Evolutionary conservation across 495 filamentous ascomycete species (phyloP).

Genomic region (Aspergillus cristatus): DNA sequence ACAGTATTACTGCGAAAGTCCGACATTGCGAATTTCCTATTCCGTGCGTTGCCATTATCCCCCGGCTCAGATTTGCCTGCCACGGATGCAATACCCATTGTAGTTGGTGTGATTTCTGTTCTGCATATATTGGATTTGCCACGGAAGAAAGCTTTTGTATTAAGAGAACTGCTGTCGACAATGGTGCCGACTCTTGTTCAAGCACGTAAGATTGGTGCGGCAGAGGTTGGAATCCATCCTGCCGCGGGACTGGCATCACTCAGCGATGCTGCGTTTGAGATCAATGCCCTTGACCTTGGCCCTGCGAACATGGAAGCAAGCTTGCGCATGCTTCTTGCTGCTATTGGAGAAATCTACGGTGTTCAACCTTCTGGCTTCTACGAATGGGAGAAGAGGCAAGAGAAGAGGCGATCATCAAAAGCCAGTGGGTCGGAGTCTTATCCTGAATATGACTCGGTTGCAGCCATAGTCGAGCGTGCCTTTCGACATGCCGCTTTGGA

Average conservation of each 20-base stretch:
- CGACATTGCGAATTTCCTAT: slow-evolving; percentile 60
- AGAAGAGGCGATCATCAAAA: slow-evolving; percentile 18
- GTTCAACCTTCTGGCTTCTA: slow-evolving; percentile 33
- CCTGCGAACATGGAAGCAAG: slow-evolving; percentile 70
- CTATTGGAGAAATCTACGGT: slow-evolving; percentile 42
- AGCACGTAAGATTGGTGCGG: slow-evolving; percentile 83
- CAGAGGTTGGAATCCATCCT: slow-evolving; percentile 90
- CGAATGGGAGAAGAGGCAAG: slow-evolving; percentile 19
- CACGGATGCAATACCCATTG: slow-evolving; percentile 63
- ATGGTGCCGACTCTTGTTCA: slow-evolving; percentile 82
- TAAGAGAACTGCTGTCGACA: slow-evolving; percentile 74
- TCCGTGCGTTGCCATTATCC: slow-evolving; percentile 61
- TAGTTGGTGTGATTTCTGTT: slow-evolving; percentile 79
- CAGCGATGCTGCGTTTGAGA: slow-evolving; percentile 38
- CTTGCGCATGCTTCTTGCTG: slow-evolving; percentile 48
- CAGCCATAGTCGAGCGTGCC: slow-evolving; percentile 32
- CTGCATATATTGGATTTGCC: slow-evolving; percentile 65
- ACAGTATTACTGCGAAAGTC: slow-evolving; percentile 39
- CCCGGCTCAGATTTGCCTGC: slow-evolving; percentile 50
- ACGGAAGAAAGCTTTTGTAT: slow-evolving; percentile 78
- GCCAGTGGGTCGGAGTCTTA: slow-evolving; percentile 5
- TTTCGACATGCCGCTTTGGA: slow-evolving; percentile 33
- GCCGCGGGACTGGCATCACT: slow-evolving; percentile 71
- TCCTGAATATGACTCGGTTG: slow-evolving; percentile 33
- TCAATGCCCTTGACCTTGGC: slow-evolving; percentile 62